These are phyloP conservation scores for Pythium periplocum DNA, from an alignment of 352 stramenopile species.

Conservation along the genomic window DNA sequence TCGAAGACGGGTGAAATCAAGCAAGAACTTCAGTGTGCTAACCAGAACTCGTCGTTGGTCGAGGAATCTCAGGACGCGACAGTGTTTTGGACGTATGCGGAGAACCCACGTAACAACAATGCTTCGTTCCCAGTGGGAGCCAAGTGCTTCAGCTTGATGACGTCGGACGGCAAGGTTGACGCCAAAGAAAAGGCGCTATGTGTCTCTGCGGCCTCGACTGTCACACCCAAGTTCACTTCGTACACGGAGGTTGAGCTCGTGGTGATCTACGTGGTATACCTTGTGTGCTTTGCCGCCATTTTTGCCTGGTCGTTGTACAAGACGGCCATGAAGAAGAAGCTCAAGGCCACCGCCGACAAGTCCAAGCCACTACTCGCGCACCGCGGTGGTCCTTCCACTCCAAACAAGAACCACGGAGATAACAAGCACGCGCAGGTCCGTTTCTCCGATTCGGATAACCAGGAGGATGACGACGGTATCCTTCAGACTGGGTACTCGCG, in stretches of 20 bases:
- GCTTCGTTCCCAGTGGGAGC: constrained; percentile 55
- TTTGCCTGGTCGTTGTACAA: not conserved
- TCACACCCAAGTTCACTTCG: constrained; percentile 41
- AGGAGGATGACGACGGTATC: constrained; percentile 26
- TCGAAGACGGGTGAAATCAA: constrained; percentile 15
- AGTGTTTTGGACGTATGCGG: constrained; percentile 48
- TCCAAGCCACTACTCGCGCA: too few relatives aligned
- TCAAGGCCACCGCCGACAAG: too few relatives aligned
- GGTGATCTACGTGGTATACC: constrained; percentile 45
- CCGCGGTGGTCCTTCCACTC: too few relatives aligned
- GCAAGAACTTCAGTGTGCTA: constrained; percentile 43
- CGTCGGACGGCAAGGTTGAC: constrained; percentile 27
- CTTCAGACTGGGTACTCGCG: constrained; percentile 41
- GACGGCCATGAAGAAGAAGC: not conserved
- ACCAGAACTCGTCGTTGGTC: constrained; percentile 45
- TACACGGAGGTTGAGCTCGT: constrained; percentile 49
- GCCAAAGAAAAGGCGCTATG: constrained; percentile 22
- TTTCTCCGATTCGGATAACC: not conserved
- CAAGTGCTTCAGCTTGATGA: constrained; percentile 42
- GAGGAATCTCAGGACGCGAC: constrained; percentile 36
- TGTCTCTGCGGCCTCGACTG: constrained; percentile 9
- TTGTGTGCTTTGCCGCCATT: not conserved
- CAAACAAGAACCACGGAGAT: too few relatives aligned
- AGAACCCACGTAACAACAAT: constrained; percentile 66
- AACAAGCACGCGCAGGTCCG: not conserved